phyloP scores from a whole-genome alignment of 1,139 yeast species.

The Petasospora fabianii region DNA sequence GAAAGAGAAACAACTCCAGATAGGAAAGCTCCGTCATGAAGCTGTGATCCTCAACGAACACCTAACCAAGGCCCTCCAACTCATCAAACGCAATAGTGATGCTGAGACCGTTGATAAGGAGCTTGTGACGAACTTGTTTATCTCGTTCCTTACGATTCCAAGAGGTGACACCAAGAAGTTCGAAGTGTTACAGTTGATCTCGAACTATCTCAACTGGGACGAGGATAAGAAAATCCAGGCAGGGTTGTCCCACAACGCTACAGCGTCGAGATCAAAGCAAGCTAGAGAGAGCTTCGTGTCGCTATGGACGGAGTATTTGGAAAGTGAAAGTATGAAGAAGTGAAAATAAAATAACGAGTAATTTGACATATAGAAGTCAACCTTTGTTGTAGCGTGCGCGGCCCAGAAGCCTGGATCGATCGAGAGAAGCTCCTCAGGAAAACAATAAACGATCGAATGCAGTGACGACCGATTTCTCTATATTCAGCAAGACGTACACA shows the following conservation, averaged over 20 bases:
- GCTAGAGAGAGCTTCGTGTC: conserved; percentile 73
- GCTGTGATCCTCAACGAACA: conserved; percentile 95
- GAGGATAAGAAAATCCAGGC: conserved; percentile 79
- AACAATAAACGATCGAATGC: too few relatives aligned
- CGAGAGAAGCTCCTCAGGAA: too few relatives aligned
- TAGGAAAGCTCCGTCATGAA: conserved; percentile 92
- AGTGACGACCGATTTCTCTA: too few relatives aligned
- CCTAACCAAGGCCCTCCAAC: conserved; percentile 79
- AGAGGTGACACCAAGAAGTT: conserved; percentile 93
- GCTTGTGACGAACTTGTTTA: conserved; percentile 76
- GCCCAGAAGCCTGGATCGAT: too few relatives aligned
- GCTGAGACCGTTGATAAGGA: conserved; percentile 83
- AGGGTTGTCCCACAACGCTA: conserved; percentile 54
- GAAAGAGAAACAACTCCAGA: conserved; percentile 71
- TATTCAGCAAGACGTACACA: too few relatives aligned
- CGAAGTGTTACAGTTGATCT: conserved; percentile 80
- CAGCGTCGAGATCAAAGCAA: conserved; percentile 26
- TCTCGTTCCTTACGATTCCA: conserved; percentile 83
- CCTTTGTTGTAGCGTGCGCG: too few relatives aligned
- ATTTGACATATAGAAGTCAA: too few relatives aligned
- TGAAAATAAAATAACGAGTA: too few relatives aligned
- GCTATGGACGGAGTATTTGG: conserved; percentile 85
- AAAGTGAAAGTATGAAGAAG: conserved; percentile 47
- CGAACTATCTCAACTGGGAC: conserved; percentile 86
- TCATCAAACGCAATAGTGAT: conserved; percentile 71